A percentile compares a stretch with the other conserved stretches of the same genome.
phyloP scores from a whole-genome alignment of 106 monocot species.

The Cymbidium sinense region DNA sequence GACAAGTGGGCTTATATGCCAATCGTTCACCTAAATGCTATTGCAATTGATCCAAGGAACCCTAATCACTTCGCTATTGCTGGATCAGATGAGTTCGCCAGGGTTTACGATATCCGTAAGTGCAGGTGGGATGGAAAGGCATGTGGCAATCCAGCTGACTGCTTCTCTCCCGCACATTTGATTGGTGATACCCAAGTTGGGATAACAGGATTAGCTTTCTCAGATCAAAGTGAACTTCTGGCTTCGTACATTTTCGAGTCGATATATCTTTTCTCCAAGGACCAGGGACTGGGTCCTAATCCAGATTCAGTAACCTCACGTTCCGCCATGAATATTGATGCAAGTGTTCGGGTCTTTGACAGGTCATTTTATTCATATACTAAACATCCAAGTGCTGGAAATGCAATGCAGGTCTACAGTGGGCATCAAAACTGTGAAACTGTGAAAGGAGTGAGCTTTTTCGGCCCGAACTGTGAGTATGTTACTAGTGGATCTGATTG shows the following conservation, averaged over 20 bases:
- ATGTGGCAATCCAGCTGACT: constrained; percentile 35
- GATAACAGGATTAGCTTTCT: constrained; percentile 87
- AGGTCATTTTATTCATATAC: not conserved
- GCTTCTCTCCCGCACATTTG: constrained; percentile 73
- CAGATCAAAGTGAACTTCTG: constrained; percentile 72
- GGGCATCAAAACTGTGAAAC: constrained; percentile 77
- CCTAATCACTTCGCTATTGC: constrained; percentile 57
- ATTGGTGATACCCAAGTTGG: constrained; percentile 50
- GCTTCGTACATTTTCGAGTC: constrained; percentile 60
- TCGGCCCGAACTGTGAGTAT: constrained; percentile 87
- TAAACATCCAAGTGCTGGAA: not conserved
- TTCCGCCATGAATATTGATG: constrained; percentile 6
- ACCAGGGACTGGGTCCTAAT: constrained; percentile 57
- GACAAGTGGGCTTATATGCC: constrained; percentile 10
- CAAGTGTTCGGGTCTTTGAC: not conserved
- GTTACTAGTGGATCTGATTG: constrained; percentile 94
- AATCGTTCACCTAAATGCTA: constrained; percentile 61
- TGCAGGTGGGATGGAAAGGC: constrained; percentile 44
- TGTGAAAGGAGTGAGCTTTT: constrained; percentile 81
- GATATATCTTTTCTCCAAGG: constrained; percentile 83
- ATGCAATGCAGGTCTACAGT: constrained; percentile 29
- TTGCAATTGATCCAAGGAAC: constrained; percentile 70
- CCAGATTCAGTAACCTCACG: constrained; percentile 9
- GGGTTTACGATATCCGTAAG: constrained; percentile 79
- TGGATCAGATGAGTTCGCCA: constrained; percentile 72